phyloP scores from a whole-genome alignment of 257 asterid genomes.

The Scutellaria minor region DNA sequence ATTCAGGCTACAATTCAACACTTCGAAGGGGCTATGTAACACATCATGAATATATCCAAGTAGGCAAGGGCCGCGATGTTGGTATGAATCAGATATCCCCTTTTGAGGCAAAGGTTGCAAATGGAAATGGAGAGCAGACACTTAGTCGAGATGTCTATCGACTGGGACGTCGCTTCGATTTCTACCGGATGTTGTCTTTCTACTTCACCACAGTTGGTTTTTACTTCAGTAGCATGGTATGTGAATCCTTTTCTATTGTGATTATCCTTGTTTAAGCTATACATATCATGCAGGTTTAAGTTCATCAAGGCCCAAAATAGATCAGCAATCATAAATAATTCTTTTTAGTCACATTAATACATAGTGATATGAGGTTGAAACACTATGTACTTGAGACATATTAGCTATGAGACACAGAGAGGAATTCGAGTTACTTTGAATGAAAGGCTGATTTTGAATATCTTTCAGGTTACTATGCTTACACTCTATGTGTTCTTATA shows the following conservation, averaged over 20 bases:
- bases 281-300: conserved; percentile 10
- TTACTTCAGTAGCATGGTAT: conserved; percentile 97
- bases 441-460: conserved; percentile 33
- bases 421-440: neutral
- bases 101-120: conserved; percentile 98
- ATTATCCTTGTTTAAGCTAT: conserved; percentile 15
- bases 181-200: conserved; percentile 96
- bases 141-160: conserved; percentile 94
- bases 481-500: conserved; percentile 82
- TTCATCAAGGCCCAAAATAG: neutral
- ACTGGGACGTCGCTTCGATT: conserved; percentile 96
- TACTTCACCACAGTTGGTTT: conserved; percentile 98
- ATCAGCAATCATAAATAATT: neutral
- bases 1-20: conserved; percentile 93
- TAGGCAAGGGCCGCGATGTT: conserved; percentile 98
- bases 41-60: conserved; percentile 98
- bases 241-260: conserved; percentile 32
- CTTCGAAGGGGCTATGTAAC: conserved; percentile 86
- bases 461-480: conserved; percentile 84
- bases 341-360: neutral
- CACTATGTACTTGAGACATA: neutral
- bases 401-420: neutral
- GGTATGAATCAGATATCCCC: conserved; percentile 98
- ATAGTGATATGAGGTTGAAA: conserved; percentile 5
- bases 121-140: conserved; percentile 98